Conservation (phyloP, 2,329 filamentous ascomycete genomes). For the Colletotrichum sp. region DNA sequence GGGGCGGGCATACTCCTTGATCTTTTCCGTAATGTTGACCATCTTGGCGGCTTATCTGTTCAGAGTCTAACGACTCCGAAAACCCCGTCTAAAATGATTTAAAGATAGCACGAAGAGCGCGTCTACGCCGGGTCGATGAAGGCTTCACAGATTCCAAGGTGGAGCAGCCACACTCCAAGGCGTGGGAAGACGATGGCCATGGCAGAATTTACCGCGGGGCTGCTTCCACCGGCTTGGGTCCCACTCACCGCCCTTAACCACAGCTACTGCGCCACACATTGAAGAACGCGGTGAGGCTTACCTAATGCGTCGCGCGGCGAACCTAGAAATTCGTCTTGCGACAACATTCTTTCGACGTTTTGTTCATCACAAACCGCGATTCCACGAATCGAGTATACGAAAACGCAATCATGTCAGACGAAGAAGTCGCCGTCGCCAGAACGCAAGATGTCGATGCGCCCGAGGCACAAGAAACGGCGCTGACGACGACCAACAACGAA, state of each 20-base stretch:
- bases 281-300: background rate
- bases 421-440: background rate
- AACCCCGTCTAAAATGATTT: background rate
- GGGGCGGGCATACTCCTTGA: conserved; percentile 97
- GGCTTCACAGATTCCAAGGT: conserved; percentile 18
- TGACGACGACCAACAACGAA: conserved; percentile 44
- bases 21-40: conserved; percentile 99
- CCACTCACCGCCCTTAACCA: background rate
- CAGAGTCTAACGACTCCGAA: conserved; percentile 4
- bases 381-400: background rate
- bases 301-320: background rate
- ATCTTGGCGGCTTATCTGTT: conserved; percentile 58
- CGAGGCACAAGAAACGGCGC: conserved; percentile 14
- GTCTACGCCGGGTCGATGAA: background rate
- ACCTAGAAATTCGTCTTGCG: background rate
- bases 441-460: background rate
- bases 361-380: background rate
- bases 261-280: conserved; percentile 11
- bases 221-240: conserved; percentile 7
- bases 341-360: background rate
- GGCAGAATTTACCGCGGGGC: conserved; percentile 23
- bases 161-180: conserved; percentile 13
- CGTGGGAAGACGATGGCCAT: conserved; percentile 1
- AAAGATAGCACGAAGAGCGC: background rate
- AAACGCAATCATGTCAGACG: conserved; percentile 14